A percentile compares a stretch with the other conserved stretches of the same genome.
phyloP scores from a whole-genome alignment of 129 eudicot species.

The Logfia minima region DNA sequence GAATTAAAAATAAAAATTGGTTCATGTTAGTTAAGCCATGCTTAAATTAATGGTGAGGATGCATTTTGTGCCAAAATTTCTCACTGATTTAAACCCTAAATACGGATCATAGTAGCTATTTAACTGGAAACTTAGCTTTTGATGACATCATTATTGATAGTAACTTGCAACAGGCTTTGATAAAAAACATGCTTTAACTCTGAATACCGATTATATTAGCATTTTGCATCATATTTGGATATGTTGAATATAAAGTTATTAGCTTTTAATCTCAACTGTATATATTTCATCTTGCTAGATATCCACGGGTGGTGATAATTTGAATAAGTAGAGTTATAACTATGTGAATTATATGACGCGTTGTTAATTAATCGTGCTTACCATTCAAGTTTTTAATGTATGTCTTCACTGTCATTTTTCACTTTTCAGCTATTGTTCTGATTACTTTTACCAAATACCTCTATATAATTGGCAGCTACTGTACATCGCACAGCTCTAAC shows the following conservation, averaged over 20 bases:
- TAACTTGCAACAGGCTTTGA: background rate
- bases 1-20: no score
- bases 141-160: background rate
- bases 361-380: background rate
- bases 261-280: background rate
- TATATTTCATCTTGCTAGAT: no score
- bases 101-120: background rate
- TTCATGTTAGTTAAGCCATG: background rate
- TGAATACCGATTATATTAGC: background rate
- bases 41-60: background rate
- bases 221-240: background rate
- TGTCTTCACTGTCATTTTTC: no score
- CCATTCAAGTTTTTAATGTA: no score
- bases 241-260: background rate
- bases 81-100: background rate
- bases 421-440: background rate
- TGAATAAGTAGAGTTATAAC: no score
- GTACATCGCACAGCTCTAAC: background rate
- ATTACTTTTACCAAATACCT: background rate
- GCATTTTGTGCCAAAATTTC: background rate
- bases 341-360: background rate
- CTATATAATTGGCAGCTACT: no score
- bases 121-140: background rate
- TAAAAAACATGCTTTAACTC: background rate
- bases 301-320: background rate